Evolutionary conservation across 2,329 filamentous ascomycete species (phyloP).

Genomic region (Aspergillus ruber): DNA sequence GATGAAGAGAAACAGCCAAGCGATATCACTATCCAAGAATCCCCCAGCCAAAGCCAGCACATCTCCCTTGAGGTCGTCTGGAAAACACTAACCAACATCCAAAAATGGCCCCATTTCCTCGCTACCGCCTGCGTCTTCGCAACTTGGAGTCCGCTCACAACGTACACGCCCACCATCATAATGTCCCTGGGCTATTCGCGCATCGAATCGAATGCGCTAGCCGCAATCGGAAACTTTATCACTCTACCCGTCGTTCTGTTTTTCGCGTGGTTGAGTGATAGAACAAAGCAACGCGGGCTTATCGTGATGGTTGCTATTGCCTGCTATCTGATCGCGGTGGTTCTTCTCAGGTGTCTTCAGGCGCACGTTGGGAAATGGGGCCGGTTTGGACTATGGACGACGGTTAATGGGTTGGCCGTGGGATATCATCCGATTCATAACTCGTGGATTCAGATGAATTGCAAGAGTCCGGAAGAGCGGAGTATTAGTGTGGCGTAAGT

Average conservation of each 20-base stretch:
- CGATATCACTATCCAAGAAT: not conserved
- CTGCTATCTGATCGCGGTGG: constrained; percentile 42
- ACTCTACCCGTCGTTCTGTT: constrained; percentile 44
- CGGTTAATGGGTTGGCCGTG: constrained; percentile 46
- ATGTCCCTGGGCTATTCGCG: constrained; percentile 42
- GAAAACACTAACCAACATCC: constrained; percentile 41
- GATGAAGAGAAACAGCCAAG: not conserved
- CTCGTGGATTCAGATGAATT: constrained; percentile 50
- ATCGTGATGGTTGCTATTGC: constrained; percentile 41
- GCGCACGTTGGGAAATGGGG: constrained; percentile 44
- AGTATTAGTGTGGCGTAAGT: constrained; percentile 47
- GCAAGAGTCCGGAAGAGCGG: constrained; percentile 40
- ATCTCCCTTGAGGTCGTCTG: constrained; percentile 38
- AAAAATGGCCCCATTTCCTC: constrained; percentile 45
- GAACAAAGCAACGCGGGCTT: constrained; percentile 39
- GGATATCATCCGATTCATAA: constrained; percentile 51
- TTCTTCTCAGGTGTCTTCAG: constrained; percentile 38
- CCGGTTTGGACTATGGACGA: constrained; percentile 47
- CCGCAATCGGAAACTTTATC: constrained; percentile 36
- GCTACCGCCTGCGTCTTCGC: constrained; percentile 48
- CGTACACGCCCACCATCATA: constrained; percentile 40
- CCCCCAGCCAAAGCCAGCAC: constrained; percentile 15
- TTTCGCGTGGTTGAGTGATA: constrained; percentile 46
- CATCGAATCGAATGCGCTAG: constrained; percentile 44
- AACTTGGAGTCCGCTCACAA: constrained; percentile 48